phyloP scores from a whole-genome alignment of 2,329 filamentous ascomycete species.

The Aschersonia sp. region DNA sequence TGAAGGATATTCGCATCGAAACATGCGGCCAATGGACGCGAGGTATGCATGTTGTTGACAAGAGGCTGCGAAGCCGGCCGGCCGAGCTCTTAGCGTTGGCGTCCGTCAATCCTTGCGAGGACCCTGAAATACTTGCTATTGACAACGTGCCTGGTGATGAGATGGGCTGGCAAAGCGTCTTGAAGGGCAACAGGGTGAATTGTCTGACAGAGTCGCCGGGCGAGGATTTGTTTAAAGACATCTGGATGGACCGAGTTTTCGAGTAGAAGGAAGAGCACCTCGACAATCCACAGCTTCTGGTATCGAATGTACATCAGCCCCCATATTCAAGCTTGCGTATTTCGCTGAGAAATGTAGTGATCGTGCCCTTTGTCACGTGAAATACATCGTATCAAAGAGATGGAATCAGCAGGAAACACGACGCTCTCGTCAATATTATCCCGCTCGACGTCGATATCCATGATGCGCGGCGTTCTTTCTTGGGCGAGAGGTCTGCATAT shows the following conservation, averaged over 20 bases:
- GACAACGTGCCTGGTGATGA: conserved; percentile 54
- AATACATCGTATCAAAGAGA: no score
- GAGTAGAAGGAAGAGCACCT: conserved; percentile 11
- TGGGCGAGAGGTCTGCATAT: no score
- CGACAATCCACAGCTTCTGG: no score
- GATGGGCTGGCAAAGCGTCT: conserved; percentile 59
- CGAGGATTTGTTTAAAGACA: conserved; percentile 47
- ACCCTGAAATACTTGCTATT: conserved; percentile 21
- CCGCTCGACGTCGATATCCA: no score
- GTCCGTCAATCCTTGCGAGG: conserved; percentile 25
- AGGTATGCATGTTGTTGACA: conserved; percentile 79
- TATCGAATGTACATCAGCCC: no score
- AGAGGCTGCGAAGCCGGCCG: conserved; percentile 43
- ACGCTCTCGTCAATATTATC: no score
- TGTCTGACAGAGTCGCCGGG: conserved; percentile 60
- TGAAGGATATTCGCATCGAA: conserved; percentile 80
- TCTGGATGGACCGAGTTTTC: conserved; percentile 54
- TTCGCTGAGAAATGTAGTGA: no score
- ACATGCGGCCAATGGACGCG: conserved; percentile 88
- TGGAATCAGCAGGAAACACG: no score
- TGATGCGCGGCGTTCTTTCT: no score
- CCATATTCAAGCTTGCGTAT: no score
- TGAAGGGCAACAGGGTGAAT: conserved; percentile 66
- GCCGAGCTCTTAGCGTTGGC: conserved; percentile 25
- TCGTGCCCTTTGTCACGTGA: no score